phyloP scores from a whole-genome alignment of 2,329 filamentous ascomycete genomes.

The Chalara sp. region DNA sequence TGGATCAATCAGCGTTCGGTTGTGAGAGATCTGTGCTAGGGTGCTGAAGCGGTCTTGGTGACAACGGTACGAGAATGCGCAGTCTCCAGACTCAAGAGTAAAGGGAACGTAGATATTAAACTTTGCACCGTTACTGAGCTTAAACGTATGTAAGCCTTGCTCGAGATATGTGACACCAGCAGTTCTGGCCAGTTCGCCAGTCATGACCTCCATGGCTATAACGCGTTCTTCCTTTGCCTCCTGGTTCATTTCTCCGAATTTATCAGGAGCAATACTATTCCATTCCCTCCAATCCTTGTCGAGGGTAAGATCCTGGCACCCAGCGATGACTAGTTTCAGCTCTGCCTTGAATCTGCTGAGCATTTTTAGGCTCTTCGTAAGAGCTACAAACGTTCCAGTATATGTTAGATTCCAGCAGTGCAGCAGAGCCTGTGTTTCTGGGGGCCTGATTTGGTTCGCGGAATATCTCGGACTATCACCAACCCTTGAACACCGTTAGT shows the following conservation, averaged over 20 bases:
- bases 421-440: conserved; percentile 32
- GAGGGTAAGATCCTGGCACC: conserved; percentile 32
- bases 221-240: too few relatives aligned
- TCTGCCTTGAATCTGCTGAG: conserved; percentile 37
- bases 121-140: conserved; percentile 20
- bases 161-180: conserved; percentile 26
- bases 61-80: conserved; percentile 25
- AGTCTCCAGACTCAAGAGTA: conserved; percentile 25
- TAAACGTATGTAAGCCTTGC: conserved; percentile 26
- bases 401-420: conserved; percentile 33
- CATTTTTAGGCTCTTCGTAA: conserved; percentile 18
- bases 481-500: too few relatives aligned
- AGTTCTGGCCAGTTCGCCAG: conserved; percentile 13
- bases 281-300: neutral
- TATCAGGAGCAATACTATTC: conserved; percentile 6
- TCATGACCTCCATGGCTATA: conserved; percentile 19
- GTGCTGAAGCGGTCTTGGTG: conserved; percentile 24
- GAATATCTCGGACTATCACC: too few relatives aligned
- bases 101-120: conserved; percentile 29
- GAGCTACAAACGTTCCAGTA: conserved; percentile 19
- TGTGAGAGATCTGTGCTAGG: too few relatives aligned
- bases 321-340: conserved; percentile 54
- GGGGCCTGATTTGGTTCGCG: too few relatives aligned
- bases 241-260: conserved; percentile 2
- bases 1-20: too few relatives aligned